Percentiles rank a stretch among this genome's conserved stretches.
These are phyloP conservation scores for Ustulina deusta DNA, from an alignment of 2,329 filamentous ascomycete genomes.

Conservation along the genomic window DNA sequence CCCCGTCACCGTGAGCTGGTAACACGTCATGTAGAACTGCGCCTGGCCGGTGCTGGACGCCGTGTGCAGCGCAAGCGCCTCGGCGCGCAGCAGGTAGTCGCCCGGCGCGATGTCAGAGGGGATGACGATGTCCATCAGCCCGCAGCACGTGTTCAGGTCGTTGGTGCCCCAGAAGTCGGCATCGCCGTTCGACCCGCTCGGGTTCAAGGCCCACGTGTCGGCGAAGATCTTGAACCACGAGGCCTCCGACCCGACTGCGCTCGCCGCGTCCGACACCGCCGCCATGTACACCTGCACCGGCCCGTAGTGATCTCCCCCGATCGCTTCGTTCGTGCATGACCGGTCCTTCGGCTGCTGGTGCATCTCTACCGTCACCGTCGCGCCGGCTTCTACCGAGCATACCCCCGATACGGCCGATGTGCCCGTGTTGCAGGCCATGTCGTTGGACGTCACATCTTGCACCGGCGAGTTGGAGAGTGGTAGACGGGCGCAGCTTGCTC, in stretches of 20 bases:
- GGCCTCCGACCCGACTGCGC: slow-evolving; percentile 49
- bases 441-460: slow-evolving; percentile 55
- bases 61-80: slow-evolving; percentile 59
- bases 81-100: slow-evolving; percentile 59
- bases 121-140: slow-evolving; percentile 54
- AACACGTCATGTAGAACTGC: slow-evolving; percentile 52
- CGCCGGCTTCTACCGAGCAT: slow-evolving; percentile 61
- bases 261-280: slow-evolving; percentile 55
- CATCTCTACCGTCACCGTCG: slow-evolving; percentile 68
- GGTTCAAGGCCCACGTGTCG: slow-evolving; percentile 56
- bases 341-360: slow-evolving; percentile 58
- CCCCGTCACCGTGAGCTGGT: slow-evolving; percentile 50
- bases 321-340: slow-evolving; percentile 56
- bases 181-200: slow-evolving; percentile 53
- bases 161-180: slow-evolving; percentile 61
- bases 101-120: slow-evolving; percentile 57
- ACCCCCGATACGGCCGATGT: slow-evolving; percentile 54
- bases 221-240: slow-evolving; percentile 61
- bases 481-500: slow-evolving; percentile 60
- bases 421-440: slow-evolving; percentile 59
- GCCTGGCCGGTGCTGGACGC: slow-evolving; percentile 48
- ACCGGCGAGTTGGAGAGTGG: slow-evolving; percentile 65
- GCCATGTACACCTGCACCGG: slow-evolving; percentile 58
- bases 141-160: slow-evolving; percentile 58
- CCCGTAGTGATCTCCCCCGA: slow-evolving; percentile 59